These are phyloP conservation scores for Fusarium sp. DNA, from an alignment of 2,329 filamentous ascomycete genomes.

Conservation along the genomic window DNA sequence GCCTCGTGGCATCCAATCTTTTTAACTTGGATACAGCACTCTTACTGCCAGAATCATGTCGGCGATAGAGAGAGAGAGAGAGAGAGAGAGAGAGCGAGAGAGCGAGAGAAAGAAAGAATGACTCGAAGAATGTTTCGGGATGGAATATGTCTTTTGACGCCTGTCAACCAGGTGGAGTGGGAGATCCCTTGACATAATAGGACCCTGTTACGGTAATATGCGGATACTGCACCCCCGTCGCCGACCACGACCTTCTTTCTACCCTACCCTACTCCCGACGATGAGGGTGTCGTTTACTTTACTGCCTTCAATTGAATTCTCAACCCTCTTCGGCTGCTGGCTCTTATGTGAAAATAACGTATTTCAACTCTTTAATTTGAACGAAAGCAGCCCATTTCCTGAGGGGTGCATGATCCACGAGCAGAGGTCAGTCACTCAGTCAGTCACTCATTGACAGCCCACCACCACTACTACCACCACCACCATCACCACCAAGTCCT, in stretches of 20 bases:
- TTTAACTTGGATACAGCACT: not conserved
- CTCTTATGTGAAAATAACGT: not conserved
- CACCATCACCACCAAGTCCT: constrained; percentile 12
- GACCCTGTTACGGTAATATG: constrained; percentile 15
- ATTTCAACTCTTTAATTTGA: not conserved
- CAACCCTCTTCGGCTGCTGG: not conserved
- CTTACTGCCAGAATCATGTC: too few relatives aligned
- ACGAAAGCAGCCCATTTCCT: constrained; percentile 21
- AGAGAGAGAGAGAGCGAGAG: too few relatives aligned
- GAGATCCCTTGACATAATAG: constrained; percentile 27
- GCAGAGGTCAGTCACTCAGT: constrained; percentile 9
- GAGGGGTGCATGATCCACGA: constrained; percentile 25
- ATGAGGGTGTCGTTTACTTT: too few relatives aligned
- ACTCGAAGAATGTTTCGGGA: constrained; percentile 13
- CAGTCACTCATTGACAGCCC: constrained; percentile 22
- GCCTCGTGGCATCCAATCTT: constrained; percentile 40
- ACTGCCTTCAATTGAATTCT: constrained; percentile 7
- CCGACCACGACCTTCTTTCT: not conserved
- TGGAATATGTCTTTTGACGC: constrained; percentile 32
- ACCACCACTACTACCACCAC: constrained; percentile 24
- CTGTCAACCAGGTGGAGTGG: constrained; percentile 32
- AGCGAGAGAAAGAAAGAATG: too few relatives aligned
- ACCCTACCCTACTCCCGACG: not conserved
- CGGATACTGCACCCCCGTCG: not conserved
- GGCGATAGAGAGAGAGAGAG: too few relatives aligned